Base-by-base conservation (phyloP, 768 basidiomycete species). In the Lactarius indigo region DNA sequence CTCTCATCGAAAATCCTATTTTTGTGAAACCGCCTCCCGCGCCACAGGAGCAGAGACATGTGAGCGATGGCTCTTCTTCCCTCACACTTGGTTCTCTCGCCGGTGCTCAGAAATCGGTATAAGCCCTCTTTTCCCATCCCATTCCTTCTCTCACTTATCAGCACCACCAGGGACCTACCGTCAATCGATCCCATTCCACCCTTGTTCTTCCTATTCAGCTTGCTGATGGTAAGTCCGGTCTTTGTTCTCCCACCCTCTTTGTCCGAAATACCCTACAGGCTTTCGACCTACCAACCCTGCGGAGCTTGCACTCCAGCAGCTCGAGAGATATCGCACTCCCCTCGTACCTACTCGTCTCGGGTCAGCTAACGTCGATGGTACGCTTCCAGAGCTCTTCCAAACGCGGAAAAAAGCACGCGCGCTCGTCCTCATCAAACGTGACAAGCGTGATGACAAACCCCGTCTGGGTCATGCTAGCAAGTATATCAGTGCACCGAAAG, bases 281-380 rank as follows among this genome's bases (percentile, higher is more conserved):
- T 59, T 69, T n/a, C 75, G 73, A 69, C 78, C 79, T 18, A 74
- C 78, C 70, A 85, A 81, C 54, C 80, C 85, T 20, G 86, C 89
- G 23, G 87, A 91, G 76, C 81, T 82, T 65, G 87, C 87, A 18
- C 79, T 92, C 6, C 86, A 88, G 52, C 87, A 89, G 70, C 78
- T 91, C 55, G 90, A 92, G 69, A 81, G 89, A 35, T 92, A 91
- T 79, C 89, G 87, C 77, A 92, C 89, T 1, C 91, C 91, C 7
- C 81, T 92, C 55, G 71, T 91, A 18, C 89, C 91, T 13, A 86
- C 88, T n/a, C 81, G 82, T 23, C 75, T 79, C 44, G 83, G 84
- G 9, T 58, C 52, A 18, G 60, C 50, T 39, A 44, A 57, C 41
- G n/a, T 47, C 35, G 61, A 68, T 57, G 59, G 41, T 44, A 31